These are phyloP conservation scores for Podaxis sp. DNA, from an alignment of 768 basidiomycete species.

Conservation along the genomic window DNA sequence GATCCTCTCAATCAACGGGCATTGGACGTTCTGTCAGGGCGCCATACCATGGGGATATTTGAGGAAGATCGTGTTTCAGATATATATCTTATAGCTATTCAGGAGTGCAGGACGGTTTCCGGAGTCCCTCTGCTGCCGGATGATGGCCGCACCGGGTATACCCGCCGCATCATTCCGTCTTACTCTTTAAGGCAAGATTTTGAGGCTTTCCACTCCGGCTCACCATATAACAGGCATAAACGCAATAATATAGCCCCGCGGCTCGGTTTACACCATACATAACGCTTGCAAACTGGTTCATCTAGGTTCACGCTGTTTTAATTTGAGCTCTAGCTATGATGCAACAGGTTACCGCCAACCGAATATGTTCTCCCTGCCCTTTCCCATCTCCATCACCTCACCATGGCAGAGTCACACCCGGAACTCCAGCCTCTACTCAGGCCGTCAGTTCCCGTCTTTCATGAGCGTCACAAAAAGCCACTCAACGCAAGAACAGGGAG, in stretches of 20 bases:
- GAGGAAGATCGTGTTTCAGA: too few relatives aligned
- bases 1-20: too few relatives aligned
- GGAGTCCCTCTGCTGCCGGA: too few relatives aligned
- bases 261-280: not conserved
- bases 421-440: constrained; percentile 45
- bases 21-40: too few relatives aligned
- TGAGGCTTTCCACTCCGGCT: too few relatives aligned
- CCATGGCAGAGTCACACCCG: constrained; percentile 39
- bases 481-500: constrained; percentile 32
- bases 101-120: too few relatives aligned
- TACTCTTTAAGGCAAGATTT: too few relatives aligned
- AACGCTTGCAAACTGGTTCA: constrained; percentile 7
- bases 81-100: too few relatives aligned
- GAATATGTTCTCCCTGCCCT: constrained; percentile 9
- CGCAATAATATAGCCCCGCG: too few relatives aligned
- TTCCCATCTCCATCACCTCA: constrained; percentile 4
- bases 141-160: too few relatives aligned
- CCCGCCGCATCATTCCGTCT: too few relatives aligned
- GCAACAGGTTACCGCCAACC: not conserved
- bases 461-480: constrained; percentile 1
- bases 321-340: constrained; percentile 7
- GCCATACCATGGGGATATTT: too few relatives aligned
- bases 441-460: constrained; percentile 30
- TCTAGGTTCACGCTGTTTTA: not conserved
- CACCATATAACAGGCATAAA: not conserved